Evolutionary conservation across 2,329 filamentous ascomycete species (phyloP).

Genomic region (Venturia carpophila): DNA sequence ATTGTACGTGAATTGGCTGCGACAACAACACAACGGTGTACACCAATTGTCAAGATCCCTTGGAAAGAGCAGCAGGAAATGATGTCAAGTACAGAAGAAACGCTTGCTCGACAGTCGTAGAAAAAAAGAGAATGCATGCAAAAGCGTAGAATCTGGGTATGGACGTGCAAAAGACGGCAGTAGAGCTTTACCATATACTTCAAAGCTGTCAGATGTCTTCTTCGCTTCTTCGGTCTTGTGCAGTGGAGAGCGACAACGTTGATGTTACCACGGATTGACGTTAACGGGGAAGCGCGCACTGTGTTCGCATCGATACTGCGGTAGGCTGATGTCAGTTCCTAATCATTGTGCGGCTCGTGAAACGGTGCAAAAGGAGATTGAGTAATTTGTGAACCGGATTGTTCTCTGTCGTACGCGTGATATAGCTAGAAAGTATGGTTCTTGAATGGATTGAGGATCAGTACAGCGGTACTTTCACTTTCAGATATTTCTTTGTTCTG

Average conservation of each 20-base stretch:
- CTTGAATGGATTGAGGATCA: too few relatives aligned
- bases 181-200: conserved; percentile 1
- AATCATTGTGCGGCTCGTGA: not conserved
- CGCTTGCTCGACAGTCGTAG: not conserved
- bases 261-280: not conserved
- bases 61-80: not conserved
- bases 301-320: not conserved
- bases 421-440: not conserved
- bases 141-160: not conserved
- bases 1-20: conserved; percentile 2
- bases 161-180: not conserved
- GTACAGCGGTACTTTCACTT: not conserved
- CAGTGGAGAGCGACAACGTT: not conserved
- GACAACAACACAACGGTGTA: not conserved
- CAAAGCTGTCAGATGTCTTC: not conserved
- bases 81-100: not conserved
- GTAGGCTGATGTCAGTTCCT: not conserved
- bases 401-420: not conserved
- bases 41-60: not conserved
- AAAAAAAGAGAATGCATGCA: not conserved
- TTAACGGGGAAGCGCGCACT: not conserved
- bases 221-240: not conserved
- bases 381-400: not conserved
- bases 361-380: not conserved
- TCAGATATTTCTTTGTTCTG: not conserved